Base-by-base conservation (phyloP, 371 early-diverging fungal genomes). In the Apophysomyces sp. region DNA sequence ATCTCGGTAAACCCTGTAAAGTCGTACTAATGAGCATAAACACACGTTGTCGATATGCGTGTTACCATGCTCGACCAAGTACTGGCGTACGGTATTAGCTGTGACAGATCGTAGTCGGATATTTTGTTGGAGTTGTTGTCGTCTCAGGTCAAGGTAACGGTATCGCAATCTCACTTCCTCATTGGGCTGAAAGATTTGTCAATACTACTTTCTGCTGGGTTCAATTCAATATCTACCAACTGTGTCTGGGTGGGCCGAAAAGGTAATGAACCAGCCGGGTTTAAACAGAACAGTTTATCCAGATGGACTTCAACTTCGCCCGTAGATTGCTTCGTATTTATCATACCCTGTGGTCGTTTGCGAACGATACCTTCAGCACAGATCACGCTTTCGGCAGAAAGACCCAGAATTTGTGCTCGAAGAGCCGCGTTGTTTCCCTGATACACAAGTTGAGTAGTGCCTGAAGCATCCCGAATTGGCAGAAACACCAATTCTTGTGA, bases 101-200 rank as follows among this genome's bases (percentile, higher is more conserved):
- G 85, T 85, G 4, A 68, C n/a, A 3, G 92, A 87, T 26, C 94
- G 80, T 32, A 75, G 65, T 7, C 90, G 87, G 30, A 96, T 74
- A 59, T 94, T 94, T 28, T 73, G 66, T 61, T 94, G 94, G 12
- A 96, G 79, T 40, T 76, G 72, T 7, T 83, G 72, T 29, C 94
- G 82, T n/a, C 97, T 87, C 37, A 96, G 73, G 71, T 95, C 95
- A 27, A 95, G 63, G 58, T 91, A 90, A 15, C 97, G 83, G 66
- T 94, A 80, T 39, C 86, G 86, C 7, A 94, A 73, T 27, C 95
- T 83, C 0, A 86, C 73, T 59, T 93, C 94, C 68, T 96, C 95
- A 65, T 84, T 87, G 11, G 92, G 92, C 88, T 89, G 30, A n/a
- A 31, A 30, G 29, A 4, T 52, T n/a, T 26, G 29, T 31, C 44